These are phyloP conservation scores for Solanum pimpinellifolium DNA, from an alignment of 257 asterid genomes.

Conservation along the genomic window DNA sequence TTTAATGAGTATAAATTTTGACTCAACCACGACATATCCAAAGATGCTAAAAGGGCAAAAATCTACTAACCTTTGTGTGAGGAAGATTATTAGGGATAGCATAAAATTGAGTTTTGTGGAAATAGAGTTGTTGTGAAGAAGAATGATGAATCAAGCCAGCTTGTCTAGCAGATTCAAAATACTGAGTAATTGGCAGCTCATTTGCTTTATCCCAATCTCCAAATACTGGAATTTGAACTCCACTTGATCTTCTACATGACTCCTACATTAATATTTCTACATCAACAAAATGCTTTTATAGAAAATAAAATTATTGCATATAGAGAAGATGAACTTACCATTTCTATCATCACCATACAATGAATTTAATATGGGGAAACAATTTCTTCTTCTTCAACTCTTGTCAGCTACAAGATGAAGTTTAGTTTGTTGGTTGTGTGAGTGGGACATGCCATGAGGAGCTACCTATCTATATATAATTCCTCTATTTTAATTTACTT, in stretches of 20 bases:
- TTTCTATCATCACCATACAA: neutral
- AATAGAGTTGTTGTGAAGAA: conserved; percentile 23
- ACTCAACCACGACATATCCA: neutral
- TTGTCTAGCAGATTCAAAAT: conserved; percentile 66
- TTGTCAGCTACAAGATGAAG: neutral
- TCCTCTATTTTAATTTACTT: neutral
- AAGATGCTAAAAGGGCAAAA: neutral
- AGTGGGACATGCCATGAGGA: neutral
- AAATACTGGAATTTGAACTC: conserved; percentile 55
- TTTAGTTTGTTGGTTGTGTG: neutral
- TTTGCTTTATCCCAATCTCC: conserved; percentile 67
- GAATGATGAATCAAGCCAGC: conserved; percentile 53
- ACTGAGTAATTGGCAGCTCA: conserved; percentile 66
- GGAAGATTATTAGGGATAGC: conserved; percentile 20
- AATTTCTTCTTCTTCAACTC: neutral
- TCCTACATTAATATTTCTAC: neutral
- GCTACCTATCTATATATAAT: neutral
- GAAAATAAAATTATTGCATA: neutral
- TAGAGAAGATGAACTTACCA: neutral
- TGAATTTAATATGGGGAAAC: neutral
- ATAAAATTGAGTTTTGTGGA: conserved; percentile 26
- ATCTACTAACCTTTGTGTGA: conserved; percentile 14
- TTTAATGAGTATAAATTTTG: neutral
- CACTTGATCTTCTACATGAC: conserved; percentile 26
- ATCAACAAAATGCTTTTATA: neutral